Evolutionary conservation across 805 yeast genomes (phyloP).

Genomic region (Blastobotrys muscicola): DNA sequence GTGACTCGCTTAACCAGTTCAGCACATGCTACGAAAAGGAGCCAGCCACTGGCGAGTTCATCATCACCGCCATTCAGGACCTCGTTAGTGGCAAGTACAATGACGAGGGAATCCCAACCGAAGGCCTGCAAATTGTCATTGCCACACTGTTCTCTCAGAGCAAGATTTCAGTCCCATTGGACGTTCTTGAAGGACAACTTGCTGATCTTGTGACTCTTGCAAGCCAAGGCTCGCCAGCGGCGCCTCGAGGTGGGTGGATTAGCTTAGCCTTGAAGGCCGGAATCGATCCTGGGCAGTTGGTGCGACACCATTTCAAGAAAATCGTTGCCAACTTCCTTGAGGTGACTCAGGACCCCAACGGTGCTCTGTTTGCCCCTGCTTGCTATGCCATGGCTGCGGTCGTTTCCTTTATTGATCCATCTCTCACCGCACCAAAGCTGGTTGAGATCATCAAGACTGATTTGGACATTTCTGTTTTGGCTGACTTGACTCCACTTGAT

Average conservation of each 20-base stretch:
- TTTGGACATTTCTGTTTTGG: constrained; percentile 30
- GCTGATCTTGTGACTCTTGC: constrained; percentile 28
- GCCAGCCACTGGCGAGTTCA: constrained; percentile 3
- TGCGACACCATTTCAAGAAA: constrained; percentile 21
- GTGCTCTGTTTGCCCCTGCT: constrained; percentile 13
- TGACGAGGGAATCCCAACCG: background rate
- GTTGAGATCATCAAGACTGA: constrained; percentile 35
- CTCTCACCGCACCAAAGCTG: constrained; percentile 43
- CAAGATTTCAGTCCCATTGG: constrained; percentile 2
- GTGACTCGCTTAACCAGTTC: background rate
- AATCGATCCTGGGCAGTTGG: constrained; percentile 56
- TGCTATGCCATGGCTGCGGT: constrained; percentile 30
- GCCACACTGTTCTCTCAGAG: background rate
- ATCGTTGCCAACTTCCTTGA: constrained; percentile 22
- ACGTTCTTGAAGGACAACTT: constrained; percentile 9
- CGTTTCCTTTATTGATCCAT: constrained; percentile 46
- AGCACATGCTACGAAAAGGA: constrained; percentile 1
- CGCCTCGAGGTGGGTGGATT: constrained; percentile 59
- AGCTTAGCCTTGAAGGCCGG: constrained; percentile 52
- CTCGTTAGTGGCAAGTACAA: background rate
- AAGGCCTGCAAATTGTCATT: background rate
- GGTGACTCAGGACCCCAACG: constrained; percentile 11
- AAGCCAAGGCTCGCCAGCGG: constrained; percentile 35
- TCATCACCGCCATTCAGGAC: background rate
- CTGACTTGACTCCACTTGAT: constrained; percentile 39